Evolutionary conservation across 2,329 filamentous ascomycete species (phyloP).

Genomic region (Akanthomyces uredinophilus): DNA sequence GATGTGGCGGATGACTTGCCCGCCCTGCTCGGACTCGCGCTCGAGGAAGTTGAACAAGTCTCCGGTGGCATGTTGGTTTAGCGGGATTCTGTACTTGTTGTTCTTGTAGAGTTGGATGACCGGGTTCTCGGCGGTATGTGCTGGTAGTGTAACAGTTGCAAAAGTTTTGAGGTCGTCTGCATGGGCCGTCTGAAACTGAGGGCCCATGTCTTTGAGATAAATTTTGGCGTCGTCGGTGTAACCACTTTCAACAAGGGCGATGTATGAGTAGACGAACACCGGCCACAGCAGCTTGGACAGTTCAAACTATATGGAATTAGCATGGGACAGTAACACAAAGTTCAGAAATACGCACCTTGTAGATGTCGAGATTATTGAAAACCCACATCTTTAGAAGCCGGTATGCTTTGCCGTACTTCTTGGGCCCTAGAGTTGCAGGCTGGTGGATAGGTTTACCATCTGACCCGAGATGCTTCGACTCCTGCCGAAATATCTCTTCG

Average conservation of each 20-base stretch:
- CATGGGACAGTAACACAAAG: conserved; percentile 12
- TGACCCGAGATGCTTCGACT: conserved; percentile 77
- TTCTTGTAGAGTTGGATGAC: conserved; percentile 76
- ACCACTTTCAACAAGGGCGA: conserved; percentile 70
- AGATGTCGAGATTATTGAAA: conserved; percentile 86
- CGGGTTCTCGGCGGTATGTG: conserved; percentile 71
- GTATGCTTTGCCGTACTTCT: conserved; percentile 73
- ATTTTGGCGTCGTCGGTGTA: conserved; percentile 66
- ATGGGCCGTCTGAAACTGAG: conserved; percentile 70
- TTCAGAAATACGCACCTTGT: conserved; percentile 59
- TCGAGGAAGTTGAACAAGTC: conserved; percentile 86
- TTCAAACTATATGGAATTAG: conserved; percentile 60
- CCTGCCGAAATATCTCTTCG: conserved; percentile 85
- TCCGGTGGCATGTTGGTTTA: conserved; percentile 80
- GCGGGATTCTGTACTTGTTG: conserved; percentile 82
- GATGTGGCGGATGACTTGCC: conserved; percentile 70
- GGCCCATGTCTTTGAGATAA: conserved; percentile 65
- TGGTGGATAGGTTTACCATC: conserved; percentile 71
- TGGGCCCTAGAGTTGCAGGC: conserved; percentile 65
- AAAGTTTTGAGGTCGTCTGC: conserved; percentile 74
- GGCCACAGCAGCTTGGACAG: conserved; percentile 86
- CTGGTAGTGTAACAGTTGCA: conserved; percentile 66
- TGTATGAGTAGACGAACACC: conserved; percentile 85
- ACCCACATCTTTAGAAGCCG: conserved; percentile 74
- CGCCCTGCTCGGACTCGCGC: conserved; percentile 76